Conservation (phyloP, 1,284 basidiomycete species). For the Psilocybe mexicana region DNA sequence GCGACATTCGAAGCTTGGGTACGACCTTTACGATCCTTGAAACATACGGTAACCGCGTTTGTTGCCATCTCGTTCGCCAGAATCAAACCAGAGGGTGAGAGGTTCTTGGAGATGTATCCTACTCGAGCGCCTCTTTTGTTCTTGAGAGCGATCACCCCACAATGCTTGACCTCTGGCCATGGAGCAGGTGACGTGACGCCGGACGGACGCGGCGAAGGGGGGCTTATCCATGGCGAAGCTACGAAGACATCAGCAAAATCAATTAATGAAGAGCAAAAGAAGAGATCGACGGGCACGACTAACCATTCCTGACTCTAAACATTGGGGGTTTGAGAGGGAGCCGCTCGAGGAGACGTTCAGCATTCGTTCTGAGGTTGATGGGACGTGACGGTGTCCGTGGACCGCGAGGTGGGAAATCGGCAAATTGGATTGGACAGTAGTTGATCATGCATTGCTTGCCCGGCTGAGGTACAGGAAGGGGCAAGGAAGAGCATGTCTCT, state of each 20-base stretch:
- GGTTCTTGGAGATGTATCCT: slow-evolving; percentile 4
- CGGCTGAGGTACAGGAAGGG: background rate
- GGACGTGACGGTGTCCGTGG: background rate
- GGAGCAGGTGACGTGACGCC: background rate
- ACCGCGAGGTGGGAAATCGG: slow-evolving; percentile 8
- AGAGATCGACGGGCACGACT: background rate
- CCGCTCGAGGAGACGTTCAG: slow-evolving; percentile 5
- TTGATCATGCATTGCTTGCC: slow-evolving; percentile 10
- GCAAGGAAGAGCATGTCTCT: background rate
- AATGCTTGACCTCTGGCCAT: background rate
- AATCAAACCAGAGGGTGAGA: background rate
- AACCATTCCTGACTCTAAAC: slow-evolving; percentile 1
- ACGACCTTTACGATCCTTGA: background rate
- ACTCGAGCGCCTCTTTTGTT: background rate
- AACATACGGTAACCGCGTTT: slow-evolving; percentile 6
- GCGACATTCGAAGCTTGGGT: background rate
- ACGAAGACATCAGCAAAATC: background rate
- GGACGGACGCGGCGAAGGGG: background rate
- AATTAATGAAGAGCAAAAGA: background rate
- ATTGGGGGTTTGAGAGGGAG: slow-evolving; percentile 10
- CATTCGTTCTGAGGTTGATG: slow-evolving; percentile 7
- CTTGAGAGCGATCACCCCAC: slow-evolving; percentile 5
- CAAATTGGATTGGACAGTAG: slow-evolving; percentile 5
- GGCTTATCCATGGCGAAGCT: background rate
- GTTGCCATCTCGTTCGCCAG: background rate